Evolutionary conservation across 257 asterid species (phyloP), one percentile per base, ranked within the genome.

Genomic region (Apocynum venetum): DNA sequence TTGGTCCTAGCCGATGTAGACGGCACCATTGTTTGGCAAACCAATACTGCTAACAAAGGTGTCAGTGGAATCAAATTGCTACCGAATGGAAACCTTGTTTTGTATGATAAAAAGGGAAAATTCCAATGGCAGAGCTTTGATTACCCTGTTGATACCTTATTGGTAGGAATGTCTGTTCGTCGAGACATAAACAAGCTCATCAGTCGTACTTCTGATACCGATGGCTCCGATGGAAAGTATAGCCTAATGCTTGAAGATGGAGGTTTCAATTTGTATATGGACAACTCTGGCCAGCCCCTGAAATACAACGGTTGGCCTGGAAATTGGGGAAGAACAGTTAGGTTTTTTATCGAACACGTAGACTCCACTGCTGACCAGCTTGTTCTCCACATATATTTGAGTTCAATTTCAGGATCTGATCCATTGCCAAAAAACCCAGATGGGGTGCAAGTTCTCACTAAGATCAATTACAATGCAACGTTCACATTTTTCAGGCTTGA

Each of bases 101-200:
- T 83, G 17, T 66, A 51, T 48, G 51, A 80, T 48, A 49, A 63
- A 1, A 73, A 48, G n/a, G 82, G 80, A 7, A 66, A 36, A 8
- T 12, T 71, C 55, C 8, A 80, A 17, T 80, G 86, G 84, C 82
- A 79, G 36, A 79, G 81, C 65, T 82, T 78, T 75, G 80, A 78
- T 73, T 47, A 82, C 41, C 86, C 83, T 4, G 40, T 55, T 1
- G 81, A 82, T 64, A 76, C 73, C 4, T 69, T 82, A 36, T 73
- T 76, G 4, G 73, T 53, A 0, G 81, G 79, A 7, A 73, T 74
- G 75, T 68, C 75, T 0, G 71, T 73, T 10, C 73, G 78, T 25
- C n/a, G 68, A 6, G 44, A 12, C 12, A 56, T 36, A 25, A 40
- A 43, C 43, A 80, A 60, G 36, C 73, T 80, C 0, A 31, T 80